Base-by-base conservation (phyloP, 495 filamentous ascomycete genomes). In the Amniculicola lignicola region DNA sequence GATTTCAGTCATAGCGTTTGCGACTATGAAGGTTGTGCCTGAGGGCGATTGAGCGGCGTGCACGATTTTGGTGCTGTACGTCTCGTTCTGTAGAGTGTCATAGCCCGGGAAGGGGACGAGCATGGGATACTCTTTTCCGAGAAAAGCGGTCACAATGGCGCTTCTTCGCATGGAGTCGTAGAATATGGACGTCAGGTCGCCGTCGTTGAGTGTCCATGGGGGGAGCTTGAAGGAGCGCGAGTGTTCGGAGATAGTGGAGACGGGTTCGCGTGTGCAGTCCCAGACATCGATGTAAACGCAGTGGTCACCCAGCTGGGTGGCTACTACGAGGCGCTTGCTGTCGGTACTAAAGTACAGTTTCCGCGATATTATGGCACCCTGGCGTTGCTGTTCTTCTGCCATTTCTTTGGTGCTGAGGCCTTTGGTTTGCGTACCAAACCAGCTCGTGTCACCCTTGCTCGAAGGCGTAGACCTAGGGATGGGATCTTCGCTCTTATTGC, bases 1-100 rank as follows among this genome's bases (percentile, higher is more conserved):
- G 27, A 63, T 54, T 41, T 63, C 60, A 2, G 60, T 59, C 60
- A 63, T 63, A 4, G 54, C 54, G 44, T 63, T 63, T 9, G 43
- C 54, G 31, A 47, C 49, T n/a, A 53, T 29, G 31, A 63, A 59
- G 10, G 37, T 53, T 19, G n/a, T 11, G 16, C 60, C 54, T 5
- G 60, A 63, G 10, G 60, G 54, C 7, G 54, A 59, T 51, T 63
- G 60, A 33, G 60, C 60, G 18, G 54, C 48, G 29, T 63, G 54
- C 3, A 63, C 50, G 9, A 63, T 43, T 33, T 63, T 63, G 10
- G 60, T 63, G 38, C 35, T 29, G 25, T 59, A 63, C 9, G 28
- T 36, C 40, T 63, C 60, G 50, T 63, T 63, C 35, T 63, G 60
- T 4, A 63, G 44, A 1, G 21, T 19, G 11, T 59, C 60, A 37